Evolutionary conservation across 495 filamentous ascomycete species (phyloP).

Genomic region (Annulohypoxylon moriforme): DNA sequence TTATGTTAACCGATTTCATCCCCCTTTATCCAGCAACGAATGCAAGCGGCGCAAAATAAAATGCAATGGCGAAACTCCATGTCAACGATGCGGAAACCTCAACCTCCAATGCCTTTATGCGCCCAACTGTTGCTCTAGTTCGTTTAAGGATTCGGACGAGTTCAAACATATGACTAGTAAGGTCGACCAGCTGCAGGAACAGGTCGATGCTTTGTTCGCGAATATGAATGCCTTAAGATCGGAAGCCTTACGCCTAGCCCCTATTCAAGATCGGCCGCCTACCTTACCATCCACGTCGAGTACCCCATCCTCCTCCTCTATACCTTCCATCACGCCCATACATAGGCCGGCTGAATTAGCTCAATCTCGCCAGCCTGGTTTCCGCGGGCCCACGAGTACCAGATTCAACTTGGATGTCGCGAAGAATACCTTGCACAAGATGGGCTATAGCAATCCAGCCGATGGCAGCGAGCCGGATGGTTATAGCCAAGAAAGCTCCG

Average conservation of each 20-base stretch:
- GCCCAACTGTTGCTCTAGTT: constrained; percentile 84
- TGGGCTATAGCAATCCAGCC: constrained; percentile 76
- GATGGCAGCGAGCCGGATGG: constrained; percentile 71
- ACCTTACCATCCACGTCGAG: constrained; percentile 51
- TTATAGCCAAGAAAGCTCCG: constrained; percentile 65
- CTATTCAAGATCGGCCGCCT: constrained; percentile 53
- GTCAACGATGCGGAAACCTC: constrained; percentile 85
- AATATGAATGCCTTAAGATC: constrained; percentile 73
- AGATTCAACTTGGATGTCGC: constrained; percentile 89
- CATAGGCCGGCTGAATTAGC: constrained; percentile 42
- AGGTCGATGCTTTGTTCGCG: constrained; percentile 80
- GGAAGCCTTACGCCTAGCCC: constrained; percentile 57
- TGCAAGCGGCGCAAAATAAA: constrained; percentile 94
- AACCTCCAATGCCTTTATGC: constrained; percentile 86
- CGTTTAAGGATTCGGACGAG: constrained; percentile 90
- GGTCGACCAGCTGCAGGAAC: constrained; percentile 80
- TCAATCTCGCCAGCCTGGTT: constrained; percentile 67
- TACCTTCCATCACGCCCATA: constrained; percentile 48
- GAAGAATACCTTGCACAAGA: constrained; percentile 85
- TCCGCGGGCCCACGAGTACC: constrained; percentile 87
- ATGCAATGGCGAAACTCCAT: constrained; percentile 87
- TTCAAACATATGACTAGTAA: constrained; percentile 82
- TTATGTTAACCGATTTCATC: constrained; percentile 1
- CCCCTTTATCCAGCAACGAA: constrained; percentile 69
- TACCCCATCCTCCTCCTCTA: constrained; percentile 51